Conservation (phyloP, 352 stramenopile species). For the Paralagenidium karlingii region DNA sequence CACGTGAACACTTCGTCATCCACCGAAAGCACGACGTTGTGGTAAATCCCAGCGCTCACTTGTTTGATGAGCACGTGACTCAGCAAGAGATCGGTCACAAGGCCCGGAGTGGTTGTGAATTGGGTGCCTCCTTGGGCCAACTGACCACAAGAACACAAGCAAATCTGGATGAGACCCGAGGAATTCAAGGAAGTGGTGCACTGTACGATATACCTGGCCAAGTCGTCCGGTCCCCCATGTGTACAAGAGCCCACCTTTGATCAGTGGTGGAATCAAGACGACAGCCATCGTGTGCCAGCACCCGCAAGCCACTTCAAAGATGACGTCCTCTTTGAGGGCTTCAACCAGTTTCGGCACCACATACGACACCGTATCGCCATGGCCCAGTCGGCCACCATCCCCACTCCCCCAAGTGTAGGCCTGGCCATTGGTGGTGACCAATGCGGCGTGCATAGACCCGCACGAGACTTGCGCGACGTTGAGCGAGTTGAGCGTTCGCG, state of each 20-base stretch:
- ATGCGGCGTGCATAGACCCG: conserved; percentile 55
- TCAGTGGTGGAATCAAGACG: conserved; percentile 75
- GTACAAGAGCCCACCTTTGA: conserved; percentile 80
- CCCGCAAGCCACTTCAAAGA: conserved; percentile 64
- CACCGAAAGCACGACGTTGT: conserved; percentile 84
- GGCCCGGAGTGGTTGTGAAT: conserved; percentile 41
- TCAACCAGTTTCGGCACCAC: conserved; percentile 68
- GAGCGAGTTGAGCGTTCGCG: conserved; percentile 40
- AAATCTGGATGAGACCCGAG: not conserved
- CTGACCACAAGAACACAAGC: no score
- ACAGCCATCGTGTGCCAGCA: conserved; percentile 85
- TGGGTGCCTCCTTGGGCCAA: conserved; percentile 63
- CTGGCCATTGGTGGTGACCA: conserved; percentile 61
- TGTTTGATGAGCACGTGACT: conserved; percentile 78
- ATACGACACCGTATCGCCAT: conserved; percentile 56
- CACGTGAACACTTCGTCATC: conserved; percentile 91
- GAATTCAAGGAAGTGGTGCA: conserved; percentile 1
- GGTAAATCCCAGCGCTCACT: conserved; percentile 80
- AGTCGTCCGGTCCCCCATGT: conserved; percentile 90
- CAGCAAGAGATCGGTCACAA: conserved; percentile 73
- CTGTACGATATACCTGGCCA: conserved; percentile 85
- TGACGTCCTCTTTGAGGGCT: conserved; percentile 49
- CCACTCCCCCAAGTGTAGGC: conserved; percentile 72
- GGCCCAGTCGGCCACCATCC: conserved; percentile 64
- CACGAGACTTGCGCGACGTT: conserved; percentile 60